Percentiles rank a stretch among this genome's conserved stretches.
Conservation (phyloP, 306 rosid species). For the Urtica urens region DNA sequence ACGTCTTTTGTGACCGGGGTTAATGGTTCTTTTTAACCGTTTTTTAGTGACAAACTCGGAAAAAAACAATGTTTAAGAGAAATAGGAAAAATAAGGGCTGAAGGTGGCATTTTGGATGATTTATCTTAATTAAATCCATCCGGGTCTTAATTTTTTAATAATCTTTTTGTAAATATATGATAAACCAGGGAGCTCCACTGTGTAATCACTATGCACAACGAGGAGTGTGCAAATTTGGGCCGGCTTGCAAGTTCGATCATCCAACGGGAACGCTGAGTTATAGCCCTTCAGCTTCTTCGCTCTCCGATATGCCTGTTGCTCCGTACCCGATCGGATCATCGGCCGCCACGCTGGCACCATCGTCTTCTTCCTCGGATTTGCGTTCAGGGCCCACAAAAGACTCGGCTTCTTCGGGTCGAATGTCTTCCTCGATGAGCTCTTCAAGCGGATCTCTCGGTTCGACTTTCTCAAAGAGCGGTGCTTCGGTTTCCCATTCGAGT, state of each 20-base stretch:
- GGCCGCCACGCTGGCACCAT: constrained; percentile 68
- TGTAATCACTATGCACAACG: constrained; percentile 84
- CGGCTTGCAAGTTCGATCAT: constrained; percentile 88
- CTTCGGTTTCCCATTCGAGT: constrained; percentile 40
- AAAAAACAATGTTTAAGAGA: too few species aligned
- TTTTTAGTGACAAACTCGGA: too few species aligned
- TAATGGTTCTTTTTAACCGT: too few species aligned
- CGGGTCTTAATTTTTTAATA: not conserved
- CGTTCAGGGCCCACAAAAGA: constrained; percentile 67
- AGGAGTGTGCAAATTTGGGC: constrained; percentile 85
- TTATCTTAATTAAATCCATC: too few species aligned
- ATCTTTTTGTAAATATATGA: constrained; percentile 24
- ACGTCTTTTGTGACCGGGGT: too few species aligned
- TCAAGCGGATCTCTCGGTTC: constrained; percentile 71
- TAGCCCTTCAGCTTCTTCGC: constrained; percentile 89
- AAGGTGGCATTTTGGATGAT: too few species aligned
- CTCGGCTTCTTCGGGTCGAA: constrained; percentile 52
- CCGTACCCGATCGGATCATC: constrained; percentile 96
- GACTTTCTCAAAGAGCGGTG: constrained; percentile 43
- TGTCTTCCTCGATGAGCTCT: constrained; percentile 71
- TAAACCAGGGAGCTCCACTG: constrained; percentile 73
- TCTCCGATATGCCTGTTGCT: constrained; percentile 84
- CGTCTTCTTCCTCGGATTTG: constrained; percentile 83
- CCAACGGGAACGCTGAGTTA: constrained; percentile 78
- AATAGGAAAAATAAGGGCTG: too few species aligned